Conservation (phyloP, 805 yeast genomes). For the Phaffomyces antillensis region DNA sequence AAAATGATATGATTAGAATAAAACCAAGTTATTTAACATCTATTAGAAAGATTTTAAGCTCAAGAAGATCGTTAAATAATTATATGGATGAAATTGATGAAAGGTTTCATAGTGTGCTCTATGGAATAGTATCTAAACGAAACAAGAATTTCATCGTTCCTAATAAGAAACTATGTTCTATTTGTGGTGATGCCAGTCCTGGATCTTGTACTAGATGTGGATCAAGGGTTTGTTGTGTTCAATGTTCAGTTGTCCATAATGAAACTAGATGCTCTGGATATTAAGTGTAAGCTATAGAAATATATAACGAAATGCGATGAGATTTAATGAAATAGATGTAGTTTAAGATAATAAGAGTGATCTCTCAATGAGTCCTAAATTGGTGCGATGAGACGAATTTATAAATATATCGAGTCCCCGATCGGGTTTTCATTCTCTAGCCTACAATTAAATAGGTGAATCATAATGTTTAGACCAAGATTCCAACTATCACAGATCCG, state of each 20-base stretch:
- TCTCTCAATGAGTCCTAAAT: neutral
- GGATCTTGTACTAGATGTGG: slow-evolving; percentile 35
- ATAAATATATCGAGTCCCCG: too few species aligned
- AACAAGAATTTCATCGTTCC: slow-evolving; percentile 25
- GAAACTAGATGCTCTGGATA: slow-evolving; percentile 33
- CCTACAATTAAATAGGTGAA: too few species aligned
- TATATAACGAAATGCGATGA: neutral
- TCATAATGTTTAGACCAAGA: neutral
- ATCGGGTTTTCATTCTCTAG: too few species aligned
- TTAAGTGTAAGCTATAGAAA: neutral
- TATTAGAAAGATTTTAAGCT: slow-evolving; percentile 31
- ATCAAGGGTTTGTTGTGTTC: slow-evolving; percentile 35
- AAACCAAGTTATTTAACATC: slow-evolving; percentile 24
- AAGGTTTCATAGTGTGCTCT: slow-evolving; percentile 25
- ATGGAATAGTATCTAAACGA: slow-evolving; percentile 26
- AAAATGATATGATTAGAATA: slow-evolving; percentile 10
- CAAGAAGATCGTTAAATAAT: slow-evolving; percentile 34
- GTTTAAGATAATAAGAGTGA: too few species aligned
- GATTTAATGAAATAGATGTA: too few species aligned
- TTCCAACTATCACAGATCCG: neutral
- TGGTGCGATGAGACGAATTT: neutral
- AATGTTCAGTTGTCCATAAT: slow-evolving; percentile 33
- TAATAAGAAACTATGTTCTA: slow-evolving; percentile 35
- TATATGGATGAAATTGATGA: slow-evolving; percentile 35
- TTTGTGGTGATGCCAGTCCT: slow-evolving; percentile 38